Evolutionary conservation across 768 basidiomycete species (phyloP).

Genomic region (Naganishia antarctica): DNA sequence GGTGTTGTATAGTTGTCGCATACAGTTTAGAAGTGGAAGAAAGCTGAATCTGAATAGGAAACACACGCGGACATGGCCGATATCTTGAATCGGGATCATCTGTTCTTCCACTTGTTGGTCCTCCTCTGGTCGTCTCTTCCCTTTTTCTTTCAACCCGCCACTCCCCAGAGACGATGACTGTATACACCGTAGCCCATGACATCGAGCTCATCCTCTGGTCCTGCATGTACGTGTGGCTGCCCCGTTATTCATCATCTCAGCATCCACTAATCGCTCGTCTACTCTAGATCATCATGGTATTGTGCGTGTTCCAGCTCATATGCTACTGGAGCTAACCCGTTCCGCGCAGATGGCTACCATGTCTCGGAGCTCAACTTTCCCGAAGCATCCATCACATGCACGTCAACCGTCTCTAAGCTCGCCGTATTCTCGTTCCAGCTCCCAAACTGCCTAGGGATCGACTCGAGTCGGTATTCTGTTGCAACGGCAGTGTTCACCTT

Average conservation of each 20-base stretch:
- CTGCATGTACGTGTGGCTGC: no score
- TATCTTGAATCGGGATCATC: no score
- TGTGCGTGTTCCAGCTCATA: conserved; percentile 30
- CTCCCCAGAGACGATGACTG: no score
- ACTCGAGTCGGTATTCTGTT: conserved; percentile 67
- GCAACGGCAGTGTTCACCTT: conserved; percentile 81
- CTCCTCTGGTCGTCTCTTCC: no score
- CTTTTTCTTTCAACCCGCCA: no score
- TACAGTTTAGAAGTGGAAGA: no score
- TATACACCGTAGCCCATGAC: no score
- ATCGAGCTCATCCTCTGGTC: no score
- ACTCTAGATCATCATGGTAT: conserved; percentile 46
- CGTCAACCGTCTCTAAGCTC: conserved; percentile 27
- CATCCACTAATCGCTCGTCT: neutral
- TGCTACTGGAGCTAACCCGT: neutral
- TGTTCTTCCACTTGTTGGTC: no score
- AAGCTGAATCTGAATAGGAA: no score
- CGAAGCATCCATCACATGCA: conserved; percentile 68
- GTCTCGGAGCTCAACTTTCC: conserved; percentile 88
- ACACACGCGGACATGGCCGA: no score
- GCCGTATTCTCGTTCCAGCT: conserved; percentile 18
- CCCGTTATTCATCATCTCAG: neutral
- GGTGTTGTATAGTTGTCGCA: no score
- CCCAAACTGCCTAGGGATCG: conserved; percentile 79
- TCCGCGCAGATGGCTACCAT: conserved; percentile 64